These are phyloP conservation scores for Mucor racemosus DNA, from an alignment of 371 early-diverging fungal species.

Conservation along the genomic window DNA sequence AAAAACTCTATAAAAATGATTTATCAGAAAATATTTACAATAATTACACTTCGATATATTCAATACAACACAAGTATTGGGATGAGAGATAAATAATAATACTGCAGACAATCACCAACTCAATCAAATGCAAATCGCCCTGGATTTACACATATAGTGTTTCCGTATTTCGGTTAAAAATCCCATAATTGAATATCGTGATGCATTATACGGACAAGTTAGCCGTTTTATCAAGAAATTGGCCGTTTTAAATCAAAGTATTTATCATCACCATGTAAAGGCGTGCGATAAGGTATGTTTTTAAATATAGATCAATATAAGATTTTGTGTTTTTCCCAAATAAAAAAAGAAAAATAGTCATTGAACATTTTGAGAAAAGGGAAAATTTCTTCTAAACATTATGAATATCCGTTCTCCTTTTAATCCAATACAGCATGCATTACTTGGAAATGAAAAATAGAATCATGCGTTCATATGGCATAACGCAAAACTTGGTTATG, in stretches of 20 bases:
- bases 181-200: no score
- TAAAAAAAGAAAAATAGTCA: not conserved
- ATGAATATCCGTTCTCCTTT: not conserved
- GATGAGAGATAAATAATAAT: no score
- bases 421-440: not conserved
- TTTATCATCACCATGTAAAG: not conserved
- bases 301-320: not conserved
- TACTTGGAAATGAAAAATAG: constrained; percentile 6
- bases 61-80: no score
- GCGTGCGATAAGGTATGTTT: not conserved
- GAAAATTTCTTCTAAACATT: not conserved
- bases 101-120: no score
- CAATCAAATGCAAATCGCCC: not conserved
- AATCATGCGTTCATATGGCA: constrained; percentile 1
- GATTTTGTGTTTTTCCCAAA: not conserved
- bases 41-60: no score
- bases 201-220: not conserved
- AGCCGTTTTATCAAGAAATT: not conserved
- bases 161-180: not conserved
- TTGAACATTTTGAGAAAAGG: not conserved
- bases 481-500: not conserved
- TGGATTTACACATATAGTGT: not conserved
- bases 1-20: no score
- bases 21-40: no score
- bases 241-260: not conserved